phyloP scores from a whole-genome alignment of 23 red algal genomes.

The Agarophyton chilense region DNA sequence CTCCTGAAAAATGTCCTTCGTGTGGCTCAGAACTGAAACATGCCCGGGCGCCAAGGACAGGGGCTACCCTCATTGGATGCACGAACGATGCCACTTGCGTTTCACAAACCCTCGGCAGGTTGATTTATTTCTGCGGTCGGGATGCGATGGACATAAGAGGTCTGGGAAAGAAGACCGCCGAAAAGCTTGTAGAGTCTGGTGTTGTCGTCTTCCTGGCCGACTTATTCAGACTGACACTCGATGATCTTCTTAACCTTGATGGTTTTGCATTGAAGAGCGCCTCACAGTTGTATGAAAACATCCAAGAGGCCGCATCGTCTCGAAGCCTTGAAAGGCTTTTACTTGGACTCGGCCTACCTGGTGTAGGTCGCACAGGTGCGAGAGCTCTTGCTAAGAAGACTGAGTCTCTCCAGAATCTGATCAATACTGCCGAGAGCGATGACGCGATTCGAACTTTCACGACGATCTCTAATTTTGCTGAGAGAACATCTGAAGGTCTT shows the following conservation, averaged over 20 bases:
- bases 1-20: conserved; percentile 50
- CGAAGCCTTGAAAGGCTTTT: conserved; percentile 57
- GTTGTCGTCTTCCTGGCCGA: conserved; percentile 46
- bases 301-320: conserved; percentile 24
- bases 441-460: conserved; percentile 8
- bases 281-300: conserved; percentile 30
- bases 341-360: conserved; percentile 50
- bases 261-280: conserved; percentile 64
- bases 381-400: conserved; percentile 44
- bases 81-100: conserved; percentile 44
- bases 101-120: conserved; percentile 44
- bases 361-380: conserved; percentile 53
- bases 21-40: conserved; percentile 26
- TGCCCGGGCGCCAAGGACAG: conserved; percentile 17
- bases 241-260: conserved; percentile 42
- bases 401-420: conserved; percentile 13
- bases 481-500: conserved; percentile 48
- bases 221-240: conserved; percentile 60
- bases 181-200: conserved; percentile 59
- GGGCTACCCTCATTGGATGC: conserved; percentile 47
- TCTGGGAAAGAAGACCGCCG: conserved; percentile 61
- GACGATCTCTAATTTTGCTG: conserved; percentile 57
- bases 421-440: neutral
- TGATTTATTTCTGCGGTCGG: conserved; percentile 58
- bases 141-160: conserved; percentile 74